Percentiles rank a stretch among this genome's conserved stretches.
Conservation (phyloP, 129 eudicot species). For the Logfia minima region DNA sequence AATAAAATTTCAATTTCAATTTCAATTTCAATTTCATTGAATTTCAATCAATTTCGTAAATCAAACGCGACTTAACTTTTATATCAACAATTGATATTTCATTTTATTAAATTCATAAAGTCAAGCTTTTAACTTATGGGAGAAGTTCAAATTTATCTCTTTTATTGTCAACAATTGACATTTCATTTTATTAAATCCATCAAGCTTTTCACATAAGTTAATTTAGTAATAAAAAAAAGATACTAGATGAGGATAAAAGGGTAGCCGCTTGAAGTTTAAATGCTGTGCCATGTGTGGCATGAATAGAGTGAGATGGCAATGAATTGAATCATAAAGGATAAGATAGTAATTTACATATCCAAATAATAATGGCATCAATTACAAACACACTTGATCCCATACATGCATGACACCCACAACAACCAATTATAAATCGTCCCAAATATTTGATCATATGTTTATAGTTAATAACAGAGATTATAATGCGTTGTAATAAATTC, state of each 20-base stretch:
- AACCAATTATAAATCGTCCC: slow-evolving; percentile 12
- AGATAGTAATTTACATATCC: background rate
- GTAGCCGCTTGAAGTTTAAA: slow-evolving; percentile 22
- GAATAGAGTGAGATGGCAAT: slow-evolving; percentile 6
- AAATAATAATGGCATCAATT: background rate
- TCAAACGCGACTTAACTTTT: too few species aligned
- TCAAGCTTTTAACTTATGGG: background rate
- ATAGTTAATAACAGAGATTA: background rate
- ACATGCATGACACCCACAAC: slow-evolving; percentile 20
- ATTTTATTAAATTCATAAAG: too few species aligned
- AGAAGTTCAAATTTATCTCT: too few species aligned
- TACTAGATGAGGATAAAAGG: background rate
- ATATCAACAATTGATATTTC: too few species aligned
- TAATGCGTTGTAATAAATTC: background rate
- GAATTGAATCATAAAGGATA: background rate
- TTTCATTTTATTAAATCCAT: too few species aligned
- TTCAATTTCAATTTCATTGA: too few species aligned
- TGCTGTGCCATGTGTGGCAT: slow-evolving; percentile 29
- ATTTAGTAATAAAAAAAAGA: background rate
- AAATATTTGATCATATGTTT: background rate
- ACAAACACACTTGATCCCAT: slow-evolving; percentile 12
- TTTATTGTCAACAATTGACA: too few species aligned
- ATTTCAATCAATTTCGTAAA: too few species aligned
- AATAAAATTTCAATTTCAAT: too few species aligned
- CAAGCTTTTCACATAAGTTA: background rate